A percentile compares a stretch with the other conserved stretches of the same genome.
Conservation (phyloP, 2,329 filamentous ascomycete genomes). For the Penicillium decumbens region DNA sequence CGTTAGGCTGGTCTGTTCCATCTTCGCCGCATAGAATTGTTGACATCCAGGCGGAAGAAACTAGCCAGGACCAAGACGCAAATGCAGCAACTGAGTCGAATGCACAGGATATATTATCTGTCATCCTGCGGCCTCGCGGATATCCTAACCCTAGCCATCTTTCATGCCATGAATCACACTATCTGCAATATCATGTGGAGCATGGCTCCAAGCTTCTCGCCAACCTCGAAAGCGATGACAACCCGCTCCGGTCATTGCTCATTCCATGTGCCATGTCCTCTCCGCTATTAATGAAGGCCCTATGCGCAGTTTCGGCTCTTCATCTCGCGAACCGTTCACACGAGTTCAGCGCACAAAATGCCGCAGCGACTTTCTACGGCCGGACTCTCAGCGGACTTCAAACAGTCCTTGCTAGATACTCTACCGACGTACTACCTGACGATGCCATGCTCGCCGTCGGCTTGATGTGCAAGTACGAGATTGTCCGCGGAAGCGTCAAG, state of each 20-base stretch:
- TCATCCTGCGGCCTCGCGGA: slow-evolving; percentile 16
- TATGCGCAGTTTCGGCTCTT: slow-evolving; percentile 37
- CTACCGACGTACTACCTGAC: slow-evolving; percentile 22
- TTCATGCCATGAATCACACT: slow-evolving; percentile 31
- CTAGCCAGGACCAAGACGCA: not conserved
- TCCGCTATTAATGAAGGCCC: slow-evolving; percentile 34
- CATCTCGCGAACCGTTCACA: slow-evolving; percentile 34
- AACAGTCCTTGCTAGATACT: slow-evolving; percentile 19
- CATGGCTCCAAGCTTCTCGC: slow-evolving; percentile 32
- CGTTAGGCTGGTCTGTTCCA: slow-evolving; percentile 3
- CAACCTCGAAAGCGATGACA: slow-evolving; percentile 37
- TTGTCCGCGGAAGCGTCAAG: slow-evolving; percentile 37
- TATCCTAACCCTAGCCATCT: slow-evolving; percentile 22
- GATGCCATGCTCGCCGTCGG: slow-evolving; percentile 35
- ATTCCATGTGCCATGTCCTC: slow-evolving; percentile 37
- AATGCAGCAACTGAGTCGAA: not conserved
- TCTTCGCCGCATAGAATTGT: slow-evolving; percentile 6
- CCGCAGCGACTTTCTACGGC: slow-evolving; percentile 33
- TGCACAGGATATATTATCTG: slow-evolving; percentile 1
- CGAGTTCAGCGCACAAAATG: slow-evolving; percentile 23
- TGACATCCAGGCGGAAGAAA: not conserved
- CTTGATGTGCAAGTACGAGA: slow-evolving; percentile 38
- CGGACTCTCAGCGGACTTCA: slow-evolving; percentile 33
- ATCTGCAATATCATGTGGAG: slow-evolving; percentile 38
- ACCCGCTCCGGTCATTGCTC: slow-evolving; percentile 34